Base-by-base conservation (phyloP, 2,329 filamentous ascomycete genomes). In the Phoma sp. region DNA sequence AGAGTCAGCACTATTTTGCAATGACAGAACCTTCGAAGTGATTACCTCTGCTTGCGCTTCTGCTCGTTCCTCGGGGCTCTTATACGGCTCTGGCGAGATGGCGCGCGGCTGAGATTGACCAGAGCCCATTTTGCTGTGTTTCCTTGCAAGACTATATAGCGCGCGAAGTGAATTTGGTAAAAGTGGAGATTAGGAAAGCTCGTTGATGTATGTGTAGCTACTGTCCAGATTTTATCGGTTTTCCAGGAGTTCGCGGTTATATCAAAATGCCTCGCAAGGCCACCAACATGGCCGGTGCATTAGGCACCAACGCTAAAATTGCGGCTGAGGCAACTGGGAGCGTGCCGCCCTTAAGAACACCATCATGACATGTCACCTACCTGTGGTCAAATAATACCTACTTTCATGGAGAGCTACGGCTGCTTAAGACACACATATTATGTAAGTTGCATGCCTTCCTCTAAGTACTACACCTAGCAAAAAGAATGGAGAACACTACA, bases 41-140 rank as follows among this genome's bases (percentile, higher is more conserved):
- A 41, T 37, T 58, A 68, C 69, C 47, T 72, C 69, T 10, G 60
- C 65, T 50, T 67, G 64, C 25, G 56, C 42, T 24, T 60, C 44
- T 2, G 59, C 63, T 27, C 62, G 56, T 55, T 69, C 66, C 36
- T 68, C 62, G 0, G 65, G 57, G 46, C 64, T 66, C 3, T 65
- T 32, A 4, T 64, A 59, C 3, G 63, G 62, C 45, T 69, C 64
- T 23, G 63, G 62, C 1, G 63, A 60, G 38, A 51, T 30, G 25
- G 46, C 30, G 8, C 33, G 58, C 11, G 55, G 54, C 33, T 63
- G 64, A 9, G 67, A 69, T 37, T 69, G 62, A 11, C 50, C 55
- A 47, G 69, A 66, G 23, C 68, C 68, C 67, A 71, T 70, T 22
- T 32, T 49, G 52, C 23, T 23, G 47, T 7, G 32, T 18, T 8